These are phyloP conservation scores for Sphaerostilbella broomeana DNA, from an alignment of 2,329 filamentous ascomycete genomes.

Conservation along the genomic window DNA sequence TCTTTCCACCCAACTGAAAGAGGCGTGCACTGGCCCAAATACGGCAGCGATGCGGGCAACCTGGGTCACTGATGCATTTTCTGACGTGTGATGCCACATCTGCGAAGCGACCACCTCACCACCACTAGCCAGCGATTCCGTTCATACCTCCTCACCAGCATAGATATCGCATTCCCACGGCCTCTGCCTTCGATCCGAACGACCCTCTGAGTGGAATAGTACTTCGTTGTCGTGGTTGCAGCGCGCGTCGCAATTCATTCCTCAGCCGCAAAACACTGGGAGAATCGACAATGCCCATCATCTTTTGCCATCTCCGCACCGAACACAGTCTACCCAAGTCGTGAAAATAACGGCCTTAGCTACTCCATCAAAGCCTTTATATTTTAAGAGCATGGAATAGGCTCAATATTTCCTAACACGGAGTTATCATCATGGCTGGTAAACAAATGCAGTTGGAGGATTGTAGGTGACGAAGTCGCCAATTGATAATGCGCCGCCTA, in stretches of 20 bases:
- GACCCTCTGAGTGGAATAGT: constrained; percentile 3
- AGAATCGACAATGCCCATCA: constrained; percentile 27
- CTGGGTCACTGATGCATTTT: neutral
- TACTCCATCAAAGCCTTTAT: neutral
- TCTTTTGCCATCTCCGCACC: constrained; percentile 23
- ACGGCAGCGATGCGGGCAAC: constrained; percentile 9
- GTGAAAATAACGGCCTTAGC: constrained; percentile 17
- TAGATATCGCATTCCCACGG: neutral
- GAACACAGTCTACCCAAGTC: constrained; percentile 27
- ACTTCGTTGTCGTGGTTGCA: constrained; percentile 5
- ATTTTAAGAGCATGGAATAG: constrained; percentile 24
- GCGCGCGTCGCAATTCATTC: constrained; percentile 8
- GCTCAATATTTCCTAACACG: constrained; percentile 3
- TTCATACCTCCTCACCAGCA: constrained; percentile 3
- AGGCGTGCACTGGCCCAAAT: constrained; percentile 7
- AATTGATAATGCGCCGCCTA: neutral
- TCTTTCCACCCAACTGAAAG: neutral
- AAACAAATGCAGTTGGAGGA: constrained; percentile 83
- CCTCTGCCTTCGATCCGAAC: neutral
- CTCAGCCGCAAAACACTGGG: constrained; percentile 5
- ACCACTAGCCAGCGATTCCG: too few species aligned
- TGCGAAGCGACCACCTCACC: constrained; percentile 5
- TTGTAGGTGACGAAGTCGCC: constrained; percentile 44
- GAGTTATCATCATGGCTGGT: constrained; percentile 47
- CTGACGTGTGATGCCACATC: constrained; percentile 7